phyloP scores from a whole-genome alignment of 768 basidiomycete genomes.

The Infundibulicybe gibba region DNA sequence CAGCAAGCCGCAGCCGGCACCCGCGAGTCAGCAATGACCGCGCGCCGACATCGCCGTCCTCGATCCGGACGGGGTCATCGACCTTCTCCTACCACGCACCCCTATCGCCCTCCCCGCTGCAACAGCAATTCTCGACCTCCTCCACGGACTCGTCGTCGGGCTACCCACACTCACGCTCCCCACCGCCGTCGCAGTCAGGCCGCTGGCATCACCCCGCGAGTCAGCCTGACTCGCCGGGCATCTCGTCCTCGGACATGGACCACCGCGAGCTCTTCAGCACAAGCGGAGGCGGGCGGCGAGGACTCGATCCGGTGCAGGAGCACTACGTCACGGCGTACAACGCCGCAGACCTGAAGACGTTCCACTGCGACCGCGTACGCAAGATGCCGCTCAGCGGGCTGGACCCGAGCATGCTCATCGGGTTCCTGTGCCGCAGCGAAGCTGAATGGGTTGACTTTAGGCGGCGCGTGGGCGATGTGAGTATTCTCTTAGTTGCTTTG shows the following conservation, averaged over 20 bases:
- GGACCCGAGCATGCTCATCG: conserved; percentile 97
- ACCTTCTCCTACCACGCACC: conserved; percentile 52
- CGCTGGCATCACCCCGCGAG: conserved; percentile 20
- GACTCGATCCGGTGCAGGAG: conserved; percentile 46
- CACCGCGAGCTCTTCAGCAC: conserved; percentile 29
- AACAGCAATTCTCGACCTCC: conserved; percentile 52
- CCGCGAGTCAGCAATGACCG: conserved; percentile 20
- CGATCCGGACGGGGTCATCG: conserved; percentile 51
- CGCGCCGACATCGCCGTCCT: conserved; percentile 46
- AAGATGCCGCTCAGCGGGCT: conserved; percentile 91
- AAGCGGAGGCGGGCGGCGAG: conserved; percentile 13
- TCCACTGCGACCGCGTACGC: conserved; percentile 94
- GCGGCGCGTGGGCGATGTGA: conserved; percentile 66
- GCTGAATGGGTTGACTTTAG: conserved; percentile 84
- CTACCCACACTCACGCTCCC: conserved; percentile 13
- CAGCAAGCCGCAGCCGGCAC: conserved; percentile 10
- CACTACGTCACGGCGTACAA: conserved; percentile 76
- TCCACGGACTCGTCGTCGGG: conserved; percentile 21
- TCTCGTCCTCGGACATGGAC: conserved; percentile 21
- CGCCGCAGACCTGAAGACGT: conserved; percentile 72
- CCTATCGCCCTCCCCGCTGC: conserved; percentile 60
- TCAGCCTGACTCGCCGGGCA: conserved; percentile 12
- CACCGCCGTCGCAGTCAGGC: conserved; percentile 17
- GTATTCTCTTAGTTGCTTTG: conserved; percentile 19
- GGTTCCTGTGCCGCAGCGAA: conserved; percentile 83